A percentile compares a stretch with the other conserved stretches of the same genome.
Evolutionary conservation across 73 alveolate species (phyloP).

Genomic region (Breviolum minutum): DNA sequence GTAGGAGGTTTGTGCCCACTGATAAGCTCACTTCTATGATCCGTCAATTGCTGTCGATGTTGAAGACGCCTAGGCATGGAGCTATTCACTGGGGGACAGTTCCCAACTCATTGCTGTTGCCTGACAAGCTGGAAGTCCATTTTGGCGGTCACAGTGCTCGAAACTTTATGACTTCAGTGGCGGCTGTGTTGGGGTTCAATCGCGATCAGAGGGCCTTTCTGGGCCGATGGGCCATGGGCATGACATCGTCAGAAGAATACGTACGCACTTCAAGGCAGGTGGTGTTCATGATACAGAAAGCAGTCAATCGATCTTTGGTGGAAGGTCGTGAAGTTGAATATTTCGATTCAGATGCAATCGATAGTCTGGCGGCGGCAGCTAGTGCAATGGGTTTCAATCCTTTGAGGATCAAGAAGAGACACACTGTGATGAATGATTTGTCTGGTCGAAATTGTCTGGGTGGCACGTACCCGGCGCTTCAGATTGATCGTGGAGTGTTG

Average conservation of each 20-base stretch:
- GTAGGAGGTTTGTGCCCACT: too few relatives aligned
- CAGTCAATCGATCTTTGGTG: not conserved
- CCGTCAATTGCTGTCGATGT: too few relatives aligned
- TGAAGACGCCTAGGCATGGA: too few relatives aligned
- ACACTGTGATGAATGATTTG: not conserved
- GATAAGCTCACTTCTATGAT: too few relatives aligned
- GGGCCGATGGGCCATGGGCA: constrained; percentile 18
- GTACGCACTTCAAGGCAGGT: not conserved
- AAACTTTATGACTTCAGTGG: not conserved
- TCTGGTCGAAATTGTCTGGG: not conserved
- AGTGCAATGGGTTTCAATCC: not conserved
- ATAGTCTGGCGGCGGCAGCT: not conserved
- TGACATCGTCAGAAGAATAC: not conserved
- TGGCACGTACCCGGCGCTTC: not conserved
- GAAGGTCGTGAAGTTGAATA: not conserved
- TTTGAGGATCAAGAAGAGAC: not conserved
- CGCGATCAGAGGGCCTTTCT: not conserved
- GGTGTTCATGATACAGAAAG: not conserved
- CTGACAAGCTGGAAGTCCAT: not conserved
- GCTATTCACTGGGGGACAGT: not conserved
- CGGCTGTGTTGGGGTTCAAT: not conserved
- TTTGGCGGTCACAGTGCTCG: not conserved
- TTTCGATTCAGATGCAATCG: not conserved
- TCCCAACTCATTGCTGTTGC: not conserved
- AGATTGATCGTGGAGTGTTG: not conserved